Evolutionary conservation across 1,139 yeast species (phyloP), one percentile per base, ranked within the genome.

Genomic region (Fermentozyma sake): DNA sequence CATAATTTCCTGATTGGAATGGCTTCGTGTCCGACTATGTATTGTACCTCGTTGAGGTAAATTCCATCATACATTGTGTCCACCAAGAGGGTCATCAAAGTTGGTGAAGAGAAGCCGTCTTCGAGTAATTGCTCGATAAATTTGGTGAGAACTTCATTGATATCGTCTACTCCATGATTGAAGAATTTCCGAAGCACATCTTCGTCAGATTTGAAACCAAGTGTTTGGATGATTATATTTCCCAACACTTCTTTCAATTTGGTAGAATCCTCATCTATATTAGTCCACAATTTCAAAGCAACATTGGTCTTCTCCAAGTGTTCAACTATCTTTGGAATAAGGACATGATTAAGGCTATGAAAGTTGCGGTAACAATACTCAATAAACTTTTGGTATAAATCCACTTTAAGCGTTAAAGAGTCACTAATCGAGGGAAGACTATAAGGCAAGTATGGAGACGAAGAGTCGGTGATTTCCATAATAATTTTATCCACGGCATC

Each of bases 231-330:
- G 7, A 49, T 39, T 7, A 48, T 32, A 9, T 34, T 30, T 12
- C 42, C 47, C 34, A 55, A 35, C 4, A 38, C 12, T 3, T 33
- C 35, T 26, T 44, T 43, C 20, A 44, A 36, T 14, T 15, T 17
- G 14, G 25, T 14, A 8, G 27, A 27, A 20, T 42, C 44, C 4
- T 44, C 37, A 28, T 60, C 59, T 7, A 71, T 41, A 10, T 44
- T 37, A 4, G 44, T 43, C 76, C 81, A 77, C 8, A 82, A 50
- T 13, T 58, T 61, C 26, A 57, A 50, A 1, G 81, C 73, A 4
- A 81, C 72, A 16, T 68, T 67, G 21, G 76, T 50, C 41, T 77
- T 73, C 44, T 84, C 93, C 25, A 76, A 56, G 16, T 62, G 55
- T 34, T 68, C 61, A 16, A 77, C 56, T 3, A 80, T 48, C 7